These are phyloP conservation scores for Rhodamnia rubescens DNA, from an alignment of 345 rosid species.

Conservation along the genomic window DNA sequence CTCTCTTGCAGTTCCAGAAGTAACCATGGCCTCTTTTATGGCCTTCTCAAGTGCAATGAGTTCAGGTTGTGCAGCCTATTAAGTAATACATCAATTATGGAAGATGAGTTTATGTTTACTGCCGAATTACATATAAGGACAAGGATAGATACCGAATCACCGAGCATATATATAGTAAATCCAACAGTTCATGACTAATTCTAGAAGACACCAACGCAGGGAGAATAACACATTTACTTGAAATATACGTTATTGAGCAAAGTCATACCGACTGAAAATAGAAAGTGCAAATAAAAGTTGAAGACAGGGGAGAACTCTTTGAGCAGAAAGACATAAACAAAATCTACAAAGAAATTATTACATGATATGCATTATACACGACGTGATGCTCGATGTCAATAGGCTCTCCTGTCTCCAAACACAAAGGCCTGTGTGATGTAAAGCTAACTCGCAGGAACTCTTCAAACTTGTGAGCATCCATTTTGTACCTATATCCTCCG, in stretches of 20 bases:
- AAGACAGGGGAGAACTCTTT: background rate
- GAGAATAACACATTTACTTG: background rate
- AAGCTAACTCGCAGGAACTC: slow-evolving; percentile 73
- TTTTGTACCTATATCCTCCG: slow-evolving; percentile 70
- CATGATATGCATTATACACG: slow-evolving; percentile 71
- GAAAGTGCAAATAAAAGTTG: background rate
- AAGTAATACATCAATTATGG: background rate
- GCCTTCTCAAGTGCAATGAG: slow-evolving; percentile 84
- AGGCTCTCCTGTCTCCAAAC: slow-evolving; percentile 85
- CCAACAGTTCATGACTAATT: background rate
- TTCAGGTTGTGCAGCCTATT: slow-evolving; percentile 81
- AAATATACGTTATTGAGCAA: background rate
- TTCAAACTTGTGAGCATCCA: slow-evolving; percentile 69
- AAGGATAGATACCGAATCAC: background rate
- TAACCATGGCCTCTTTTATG: slow-evolving; percentile 68
- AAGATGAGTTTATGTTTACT: background rate
- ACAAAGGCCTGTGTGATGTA: slow-evolving; percentile 69
- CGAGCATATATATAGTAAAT: background rate
- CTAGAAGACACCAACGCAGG: background rate
- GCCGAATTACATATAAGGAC: background rate
- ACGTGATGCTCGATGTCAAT: slow-evolving; percentile 89
- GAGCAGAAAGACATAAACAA: background rate
- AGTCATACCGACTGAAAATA: background rate
- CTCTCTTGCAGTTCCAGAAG: slow-evolving; percentile 88
- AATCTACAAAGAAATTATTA: slow-evolving; percentile 15